These are phyloP conservation scores for Saposhnikovia divaricata DNA, from an alignment of 129 eudicot species.

Conservation along the genomic window DNA sequence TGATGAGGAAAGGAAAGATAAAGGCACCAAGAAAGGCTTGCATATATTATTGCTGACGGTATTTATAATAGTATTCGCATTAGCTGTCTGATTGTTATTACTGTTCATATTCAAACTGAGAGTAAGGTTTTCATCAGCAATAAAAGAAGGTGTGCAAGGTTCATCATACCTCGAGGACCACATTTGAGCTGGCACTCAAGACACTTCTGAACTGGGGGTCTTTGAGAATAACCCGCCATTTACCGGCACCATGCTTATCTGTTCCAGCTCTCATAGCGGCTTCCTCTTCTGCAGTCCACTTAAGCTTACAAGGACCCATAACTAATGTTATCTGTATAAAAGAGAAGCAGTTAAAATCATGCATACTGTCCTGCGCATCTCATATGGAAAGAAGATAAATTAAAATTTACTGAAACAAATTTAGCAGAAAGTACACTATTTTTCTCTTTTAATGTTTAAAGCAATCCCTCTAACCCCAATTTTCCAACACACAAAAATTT, in stretches of 20 bases:
- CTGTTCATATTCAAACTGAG: not conserved
- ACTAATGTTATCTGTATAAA: slow-evolving; percentile 12
- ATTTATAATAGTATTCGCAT: not conserved
- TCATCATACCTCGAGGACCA: slow-evolving; percentile 64
- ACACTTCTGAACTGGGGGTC: slow-evolving; percentile 55
- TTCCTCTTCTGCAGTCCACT: slow-evolving; percentile 85
- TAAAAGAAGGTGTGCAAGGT: not conserved
- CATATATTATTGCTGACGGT: not conserved
- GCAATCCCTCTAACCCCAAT: no score
- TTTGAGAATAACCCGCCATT: slow-evolving; percentile 71
- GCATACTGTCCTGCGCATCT: no score
- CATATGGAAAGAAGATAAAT: no score
- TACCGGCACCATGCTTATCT: slow-evolving; percentile 62
- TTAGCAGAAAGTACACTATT: no score
- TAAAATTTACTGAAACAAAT: no score
- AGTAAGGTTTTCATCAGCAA: not conserved
- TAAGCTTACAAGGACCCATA: slow-evolving; percentile 39
- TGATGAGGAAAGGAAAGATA: not conserved
- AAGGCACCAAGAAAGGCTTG: not conserved
- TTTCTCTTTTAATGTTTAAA: no score
- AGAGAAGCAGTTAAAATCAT: not conserved
- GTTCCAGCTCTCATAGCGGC: slow-evolving; percentile 80
- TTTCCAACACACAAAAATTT: no score
- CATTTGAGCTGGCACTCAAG: slow-evolving; percentile 64
- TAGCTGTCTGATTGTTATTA: not conserved